phyloP scores from a whole-genome alignment of 2,329 filamentous ascomycete genomes.

The Periconia macrospinosa region DNA sequence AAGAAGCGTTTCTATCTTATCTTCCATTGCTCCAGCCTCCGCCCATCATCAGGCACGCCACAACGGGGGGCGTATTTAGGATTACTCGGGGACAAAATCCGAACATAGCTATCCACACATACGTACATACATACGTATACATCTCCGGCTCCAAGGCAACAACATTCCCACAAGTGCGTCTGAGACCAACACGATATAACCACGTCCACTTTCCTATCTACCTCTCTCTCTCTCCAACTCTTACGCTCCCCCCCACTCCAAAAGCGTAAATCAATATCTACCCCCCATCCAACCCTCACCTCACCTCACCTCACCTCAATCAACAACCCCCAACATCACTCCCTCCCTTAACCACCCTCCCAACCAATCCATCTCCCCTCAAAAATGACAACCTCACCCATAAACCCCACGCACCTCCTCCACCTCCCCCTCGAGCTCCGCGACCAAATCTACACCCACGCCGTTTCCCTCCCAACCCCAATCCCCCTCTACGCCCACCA shows the following conservation, averaged over 20 bases:
- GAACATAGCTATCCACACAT: neutral
- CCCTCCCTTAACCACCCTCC: neutral
- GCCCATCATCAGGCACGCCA: too few species aligned
- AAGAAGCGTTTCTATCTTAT: too few species aligned
- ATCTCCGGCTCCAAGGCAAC: neutral
- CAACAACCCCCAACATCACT: neutral
- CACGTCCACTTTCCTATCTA: neutral
- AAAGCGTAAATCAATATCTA: too few species aligned
- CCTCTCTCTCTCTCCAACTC: neutral
- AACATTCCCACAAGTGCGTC: neutral
- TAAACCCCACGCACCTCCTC: conserved; percentile 4
- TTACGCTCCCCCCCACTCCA: neutral
- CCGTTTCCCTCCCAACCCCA: neutral
- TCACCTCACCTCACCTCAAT: too few species aligned
- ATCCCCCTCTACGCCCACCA: conserved; percentile 3
- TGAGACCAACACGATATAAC: neutral
- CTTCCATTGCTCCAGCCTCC: too few species aligned
- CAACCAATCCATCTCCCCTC: neutral
- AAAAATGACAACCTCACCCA: neutral
- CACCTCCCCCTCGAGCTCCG: conserved; percentile 18
- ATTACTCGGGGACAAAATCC: too few species aligned
- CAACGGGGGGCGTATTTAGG: too few species aligned
- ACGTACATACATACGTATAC: neutral
- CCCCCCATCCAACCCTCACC: too few species aligned
- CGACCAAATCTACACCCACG: conserved; percentile 15